Evolutionary conservation across 768 basidiomycete genomes (phyloP).

Genomic region (Mycena alexandri): DNA sequence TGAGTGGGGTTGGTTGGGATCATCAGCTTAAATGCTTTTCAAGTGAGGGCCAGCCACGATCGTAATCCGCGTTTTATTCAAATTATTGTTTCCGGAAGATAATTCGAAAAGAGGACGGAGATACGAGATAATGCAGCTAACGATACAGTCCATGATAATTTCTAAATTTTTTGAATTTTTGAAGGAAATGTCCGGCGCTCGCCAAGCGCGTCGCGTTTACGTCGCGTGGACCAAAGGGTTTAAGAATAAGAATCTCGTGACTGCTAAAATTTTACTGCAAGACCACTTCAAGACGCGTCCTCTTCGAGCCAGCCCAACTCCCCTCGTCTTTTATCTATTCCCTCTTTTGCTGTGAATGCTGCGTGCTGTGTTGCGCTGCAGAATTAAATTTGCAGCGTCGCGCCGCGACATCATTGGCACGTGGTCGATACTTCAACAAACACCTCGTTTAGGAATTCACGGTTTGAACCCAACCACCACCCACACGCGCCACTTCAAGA

Average conservation of each 20-base stretch:
- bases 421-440: constrained; percentile 13
- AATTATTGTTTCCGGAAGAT: no score
- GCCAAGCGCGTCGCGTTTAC: no score
- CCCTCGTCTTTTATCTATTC: background rate
- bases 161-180: no score
- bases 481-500: constrained; percentile 29
- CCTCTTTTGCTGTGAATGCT: constrained; percentile 31
- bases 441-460: background rate
- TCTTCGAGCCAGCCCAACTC: background rate
- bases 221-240: background rate
- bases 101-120: no score
- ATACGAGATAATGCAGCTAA: no score
- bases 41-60: no score
- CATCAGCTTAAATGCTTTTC: no score
- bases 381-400: constrained; percentile 11
- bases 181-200: no score
- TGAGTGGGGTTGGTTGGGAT: no score
- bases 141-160: no score
- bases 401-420: constrained; percentile 9
- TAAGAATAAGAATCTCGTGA: background rate
- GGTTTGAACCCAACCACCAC: constrained; percentile 31
- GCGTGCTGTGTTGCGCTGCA: constrained; percentile 19
- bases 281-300: background rate
- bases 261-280: background rate
- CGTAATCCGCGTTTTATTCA: no score